Evolutionary conservation across 1,284 basidiomycete species (phyloP), one percentile per base, ranked within the genome.

Genomic region (Entoloma clypeatum): DNA sequence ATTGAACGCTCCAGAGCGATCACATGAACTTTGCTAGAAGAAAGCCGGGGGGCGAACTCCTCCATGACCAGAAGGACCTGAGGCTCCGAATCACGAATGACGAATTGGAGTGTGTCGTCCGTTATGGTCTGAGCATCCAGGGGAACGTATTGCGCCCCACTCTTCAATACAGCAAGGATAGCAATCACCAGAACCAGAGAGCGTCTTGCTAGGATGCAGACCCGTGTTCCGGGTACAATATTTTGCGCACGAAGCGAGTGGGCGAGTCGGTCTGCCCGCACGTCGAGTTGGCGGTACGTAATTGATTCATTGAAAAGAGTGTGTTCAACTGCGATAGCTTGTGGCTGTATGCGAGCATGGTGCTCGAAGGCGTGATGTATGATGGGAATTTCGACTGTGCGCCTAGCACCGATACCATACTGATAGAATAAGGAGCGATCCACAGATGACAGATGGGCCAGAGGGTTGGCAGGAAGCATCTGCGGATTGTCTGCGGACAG

Each of bases 1-100:
- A 66, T 53, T 26, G 59, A 55, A 28, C 69, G 63, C 47, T 79
- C 76, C 6, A 79, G 60, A 43, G 61, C 63, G 21, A 77, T 54
- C 16, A 61, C 43, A n/a, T 52, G 56, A 6, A 42, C 43, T 2
- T 7, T 3, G 2, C 53, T 44, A 14, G 43, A 50, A 7, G 54
- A 47, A 24, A 77, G 60, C 14, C 76, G 68, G 39, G 68, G 44
- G 18, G 39, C 27, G 10, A 42, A 52, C 39, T 52, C 48, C 3
- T 41, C 36, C 50, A 50, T 50, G 28, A 37, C 33, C 7, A 52
- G 44, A 1, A 52, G 43, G 9, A 41, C 36, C n/a, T 27, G 43
- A 7, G 50, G 48, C 4, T 31, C 27, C 1, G 50, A 37, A 23
- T 52, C 50, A 8, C 24, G 33, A 5, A 52, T 36, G 1, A 50